A percentile compares a stretch with the other conserved stretches of the same genome.
phyloP scores from a whole-genome alignment of 768 basidiomycete species.

The Lentinula sp. region DNA sequence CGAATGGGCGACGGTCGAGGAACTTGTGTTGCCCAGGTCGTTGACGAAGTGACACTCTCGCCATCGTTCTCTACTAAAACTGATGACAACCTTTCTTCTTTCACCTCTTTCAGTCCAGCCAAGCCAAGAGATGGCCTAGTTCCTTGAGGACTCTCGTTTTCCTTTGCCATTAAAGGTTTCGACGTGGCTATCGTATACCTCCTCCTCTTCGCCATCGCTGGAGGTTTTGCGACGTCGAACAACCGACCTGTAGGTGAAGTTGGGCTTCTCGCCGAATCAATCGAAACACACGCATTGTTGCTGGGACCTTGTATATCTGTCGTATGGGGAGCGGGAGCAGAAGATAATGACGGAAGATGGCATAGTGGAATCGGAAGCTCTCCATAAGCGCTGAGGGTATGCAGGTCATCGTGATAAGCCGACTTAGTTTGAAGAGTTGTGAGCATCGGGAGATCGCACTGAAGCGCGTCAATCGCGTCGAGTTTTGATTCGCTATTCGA shows the following conservation, averaged over 20 bases:
- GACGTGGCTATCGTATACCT: not conserved
- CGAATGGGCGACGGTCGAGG: not conserved
- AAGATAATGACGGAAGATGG: not conserved
- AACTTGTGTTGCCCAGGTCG: not conserved
- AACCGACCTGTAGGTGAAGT: not conserved
- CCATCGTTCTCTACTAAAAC: no score
- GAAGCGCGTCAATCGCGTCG: not conserved
- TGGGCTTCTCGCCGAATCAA: not conserved
- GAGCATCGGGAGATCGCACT: not conserved
- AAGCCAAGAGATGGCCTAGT: not conserved
- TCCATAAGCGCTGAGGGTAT: not conserved
- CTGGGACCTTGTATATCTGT: not conserved
- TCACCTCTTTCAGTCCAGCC: not conserved
- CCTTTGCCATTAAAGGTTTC: not conserved
- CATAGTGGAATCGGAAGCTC: not conserved
- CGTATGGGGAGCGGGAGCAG: not conserved
- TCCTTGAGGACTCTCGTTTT: not conserved
- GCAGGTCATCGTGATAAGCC: not conserved
- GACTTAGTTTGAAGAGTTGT: not conserved
- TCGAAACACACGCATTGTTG: not conserved
- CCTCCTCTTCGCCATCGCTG: not conserved
- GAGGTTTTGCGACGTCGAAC: conserved; percentile 3
- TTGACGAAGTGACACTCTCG: no score
- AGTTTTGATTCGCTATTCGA: not conserved
- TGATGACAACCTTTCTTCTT: not conserved